Evolutionary conservation across 805 yeast genomes (phyloP).

Genomic region (Starmerella kuoi): DNA sequence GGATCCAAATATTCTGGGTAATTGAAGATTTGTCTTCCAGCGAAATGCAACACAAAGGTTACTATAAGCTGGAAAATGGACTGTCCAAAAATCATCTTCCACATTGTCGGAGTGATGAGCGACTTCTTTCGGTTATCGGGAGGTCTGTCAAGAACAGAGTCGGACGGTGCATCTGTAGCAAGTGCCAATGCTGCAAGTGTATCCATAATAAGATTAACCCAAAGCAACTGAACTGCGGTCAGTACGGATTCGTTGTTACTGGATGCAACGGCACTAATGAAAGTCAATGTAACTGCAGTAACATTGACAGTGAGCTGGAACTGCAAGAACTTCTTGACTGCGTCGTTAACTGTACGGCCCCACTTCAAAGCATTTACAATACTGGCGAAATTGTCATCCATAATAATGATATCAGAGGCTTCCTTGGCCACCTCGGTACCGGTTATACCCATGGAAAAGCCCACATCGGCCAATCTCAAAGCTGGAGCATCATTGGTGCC

Average conservation of each 20-base stretch:
- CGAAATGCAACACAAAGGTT: slow-evolving; percentile 73
- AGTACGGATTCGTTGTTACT: slow-evolving; percentile 70
- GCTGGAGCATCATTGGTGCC: slow-evolving; percentile 99
- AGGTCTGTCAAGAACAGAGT: slow-evolving; percentile 57
- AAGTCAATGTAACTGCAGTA: slow-evolving; percentile 90
- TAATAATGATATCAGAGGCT: slow-evolving; percentile 82
- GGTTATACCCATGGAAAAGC: slow-evolving; percentile 95
- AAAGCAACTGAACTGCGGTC: slow-evolving; percentile 91
- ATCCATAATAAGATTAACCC: slow-evolving; percentile 98
- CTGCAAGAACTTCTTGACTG: slow-evolving; percentile 90
- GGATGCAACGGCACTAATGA: slow-evolving; percentile 83
- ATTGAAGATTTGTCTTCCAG: slow-evolving; percentile 49
- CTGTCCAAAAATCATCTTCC: slow-evolving; percentile 97
- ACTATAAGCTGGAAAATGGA: slow-evolving; percentile 62
- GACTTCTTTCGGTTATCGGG: slow-evolving; percentile 77
- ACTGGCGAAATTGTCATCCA: slow-evolving; percentile 89
- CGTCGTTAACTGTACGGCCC: slow-evolving; percentile 94
- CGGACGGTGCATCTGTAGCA: slow-evolving; percentile 94
- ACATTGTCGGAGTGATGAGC: slow-evolving; percentile 80
- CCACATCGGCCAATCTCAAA: slow-evolving; percentile 89
- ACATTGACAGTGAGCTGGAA: slow-evolving; percentile 93
- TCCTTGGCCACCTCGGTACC: slow-evolving; percentile 99
- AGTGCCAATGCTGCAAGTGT: slow-evolving; percentile 94
- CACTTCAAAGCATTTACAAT: slow-evolving; percentile 95
- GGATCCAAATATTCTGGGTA: slow-evolving; percentile 24